phyloP scores from a whole-genome alignment of 202 grass and related monocot genomes.

The Schoenoplectus tabernaemontani region DNA sequence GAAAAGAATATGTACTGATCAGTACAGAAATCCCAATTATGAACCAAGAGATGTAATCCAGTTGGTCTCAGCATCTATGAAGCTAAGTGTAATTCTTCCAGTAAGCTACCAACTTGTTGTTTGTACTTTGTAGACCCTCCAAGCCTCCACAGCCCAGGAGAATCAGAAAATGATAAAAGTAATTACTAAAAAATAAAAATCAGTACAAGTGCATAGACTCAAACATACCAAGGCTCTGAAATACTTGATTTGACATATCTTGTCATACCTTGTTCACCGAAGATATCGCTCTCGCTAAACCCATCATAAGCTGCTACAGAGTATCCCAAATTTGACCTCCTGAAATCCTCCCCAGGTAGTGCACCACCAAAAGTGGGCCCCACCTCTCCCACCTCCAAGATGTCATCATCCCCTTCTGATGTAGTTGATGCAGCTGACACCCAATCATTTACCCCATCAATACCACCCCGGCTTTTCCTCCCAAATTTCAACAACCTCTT shows the following conservation, averaged over 20 bases:
- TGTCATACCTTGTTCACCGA: slow-evolving; percentile 73
- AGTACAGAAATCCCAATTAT: background rate
- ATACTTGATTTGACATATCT: background rate
- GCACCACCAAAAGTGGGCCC: slow-evolving; percentile 14
- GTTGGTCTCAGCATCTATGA: background rate
- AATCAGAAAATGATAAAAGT: background rate
- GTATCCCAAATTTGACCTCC: slow-evolving; percentile 79
- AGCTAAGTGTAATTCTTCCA: background rate
- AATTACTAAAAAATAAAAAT: background rate
- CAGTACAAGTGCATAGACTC: background rate
- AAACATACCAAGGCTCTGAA: background rate
- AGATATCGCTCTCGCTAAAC: slow-evolving; percentile 61
- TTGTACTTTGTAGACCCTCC: background rate
- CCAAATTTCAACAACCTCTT: slow-evolving; percentile 99
- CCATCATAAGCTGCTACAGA: slow-evolving; percentile 52
- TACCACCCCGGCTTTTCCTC: slow-evolving; percentile 68
- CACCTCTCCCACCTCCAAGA: slow-evolving; percentile 66
- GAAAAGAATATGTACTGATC: background rate
- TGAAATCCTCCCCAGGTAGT: slow-evolving; percentile 65
- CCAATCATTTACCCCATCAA: slow-evolving; percentile 75
- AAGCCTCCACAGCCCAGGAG: background rate
- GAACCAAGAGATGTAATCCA: background rate
- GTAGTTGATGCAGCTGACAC: slow-evolving; percentile 95
- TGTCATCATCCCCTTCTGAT: slow-evolving; percentile 93
- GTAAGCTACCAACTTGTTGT: background rate